Evolutionary conservation across 805 yeast genomes (phyloP), one percentile per base, ranked within the genome.

Genomic region (Saccharomyces paradoxus): DNA sequence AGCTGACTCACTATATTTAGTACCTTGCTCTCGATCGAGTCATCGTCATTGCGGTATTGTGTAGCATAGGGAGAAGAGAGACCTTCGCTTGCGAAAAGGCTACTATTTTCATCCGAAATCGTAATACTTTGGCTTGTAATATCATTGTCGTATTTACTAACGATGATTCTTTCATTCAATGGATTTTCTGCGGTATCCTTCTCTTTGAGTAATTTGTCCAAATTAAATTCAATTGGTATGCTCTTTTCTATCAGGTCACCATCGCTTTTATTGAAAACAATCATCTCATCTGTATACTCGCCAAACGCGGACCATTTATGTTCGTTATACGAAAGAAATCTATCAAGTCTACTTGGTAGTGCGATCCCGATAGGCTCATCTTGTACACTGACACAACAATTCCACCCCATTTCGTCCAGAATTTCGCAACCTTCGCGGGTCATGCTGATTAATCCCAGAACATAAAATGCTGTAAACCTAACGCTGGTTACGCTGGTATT

Each of bases 391-490:
- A 76, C 62, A 28, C 79, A 77, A 21, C 82, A 75, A 48, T 69
- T 72, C 97, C 97, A 92, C 1, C 83, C 83, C 53, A 79, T 74
- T 61, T 89, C 96, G 64, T 89, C 96, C 54, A 91, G 72, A 14
- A 90, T 81, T 64, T 91, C 97, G 24, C 83, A 77, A 0, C 98
- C 98, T 63, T 88, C 89, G 14, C 72, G 74, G 0, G 96, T 88
- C 24, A 77, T 76, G 0, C 94, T 76, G 27, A 90, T 74, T 59
- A 88, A 74, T 0, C 97, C 96, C 32, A 92, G 70, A 0, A 82
- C 87, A 60, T 80, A 87, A 60, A 86, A 87, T 10, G 96, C 87
- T 0, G 89, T 79, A 1, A 94, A 94, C 55, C 84, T 79, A 28
- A 92, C 64, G 51, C 84, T 81, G 75, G 86, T 80, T 10, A 81